A percentile compares a stretch with the other conserved stretches of the same genome.
phyloP scores from a whole-genome alignment of 139 green algal genomes.

The Zygnema circumcarinatum region DNA sequence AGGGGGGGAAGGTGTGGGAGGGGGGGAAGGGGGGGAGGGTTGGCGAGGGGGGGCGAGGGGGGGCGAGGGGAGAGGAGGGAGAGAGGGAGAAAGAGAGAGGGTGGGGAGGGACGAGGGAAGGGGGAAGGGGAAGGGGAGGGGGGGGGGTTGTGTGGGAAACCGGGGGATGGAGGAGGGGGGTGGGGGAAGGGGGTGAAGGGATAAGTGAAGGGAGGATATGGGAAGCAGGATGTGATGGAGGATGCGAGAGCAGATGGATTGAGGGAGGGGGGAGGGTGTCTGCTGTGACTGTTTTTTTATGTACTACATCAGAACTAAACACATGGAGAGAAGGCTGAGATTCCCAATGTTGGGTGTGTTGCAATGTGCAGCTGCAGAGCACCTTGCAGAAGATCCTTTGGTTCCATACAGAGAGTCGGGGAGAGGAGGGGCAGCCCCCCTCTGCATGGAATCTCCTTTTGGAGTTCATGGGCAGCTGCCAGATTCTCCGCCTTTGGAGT shows the following conservation, averaged over 20 bases:
- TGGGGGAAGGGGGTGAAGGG: too few species aligned
- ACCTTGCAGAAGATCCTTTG: conserved; percentile 32
- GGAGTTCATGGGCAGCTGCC: conserved; percentile 30
- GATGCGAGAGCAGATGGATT: too few species aligned
- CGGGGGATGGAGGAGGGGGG: too few species aligned
- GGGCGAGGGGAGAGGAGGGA: neutral
- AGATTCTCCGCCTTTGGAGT: conserved; percentile 28
- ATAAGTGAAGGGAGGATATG: too few species aligned
- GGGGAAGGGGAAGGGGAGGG: neutral
- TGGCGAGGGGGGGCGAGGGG: neutral
- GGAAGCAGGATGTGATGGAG: too few species aligned
- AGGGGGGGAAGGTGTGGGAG: neutral
- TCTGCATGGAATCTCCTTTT: conserved; percentile 8
- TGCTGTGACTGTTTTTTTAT: too few species aligned
- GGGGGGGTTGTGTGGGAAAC: neutral
- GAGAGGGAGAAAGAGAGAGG: conserved; percentile 2
- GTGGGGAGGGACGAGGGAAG: neutral
- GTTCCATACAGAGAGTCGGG: conserved; percentile 12
- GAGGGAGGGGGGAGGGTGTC: too few species aligned
- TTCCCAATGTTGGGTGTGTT: too few species aligned
- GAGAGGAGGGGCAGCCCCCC: neutral
- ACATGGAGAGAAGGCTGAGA: too few species aligned
- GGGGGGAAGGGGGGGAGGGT: neutral
- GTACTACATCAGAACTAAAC: too few species aligned
- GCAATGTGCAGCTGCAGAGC: neutral